These are phyloP conservation scores for Colletotrichum karsti DNA, from an alignment of 2,329 filamentous ascomycete genomes.

Conservation along the genomic window DNA sequence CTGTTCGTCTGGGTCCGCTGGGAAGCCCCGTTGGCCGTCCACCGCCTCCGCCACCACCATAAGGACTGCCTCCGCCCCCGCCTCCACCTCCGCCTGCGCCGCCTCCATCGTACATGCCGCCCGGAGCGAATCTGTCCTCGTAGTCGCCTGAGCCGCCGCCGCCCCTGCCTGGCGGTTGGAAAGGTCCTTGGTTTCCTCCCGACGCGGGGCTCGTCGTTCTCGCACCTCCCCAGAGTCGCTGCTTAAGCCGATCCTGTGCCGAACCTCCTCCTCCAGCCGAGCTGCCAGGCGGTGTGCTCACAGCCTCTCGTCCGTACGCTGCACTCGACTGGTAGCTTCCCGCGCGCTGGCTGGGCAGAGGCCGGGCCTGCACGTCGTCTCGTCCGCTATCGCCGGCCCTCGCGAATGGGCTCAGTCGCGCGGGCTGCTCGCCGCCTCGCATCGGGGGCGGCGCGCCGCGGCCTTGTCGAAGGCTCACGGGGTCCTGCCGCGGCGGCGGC, in stretches of 20 bases:
- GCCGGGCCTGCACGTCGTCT: constrained; percentile 57
- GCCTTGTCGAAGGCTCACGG: constrained; percentile 55
- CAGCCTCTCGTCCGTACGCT: constrained; percentile 36
- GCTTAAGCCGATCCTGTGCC: constrained; percentile 85
- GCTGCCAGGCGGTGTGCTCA: constrained; percentile 42
- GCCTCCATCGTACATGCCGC: constrained; percentile 51
- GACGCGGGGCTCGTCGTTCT: constrained; percentile 64
- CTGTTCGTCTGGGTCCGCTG: constrained; percentile 50
- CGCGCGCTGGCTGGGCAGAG: constrained; percentile 76
- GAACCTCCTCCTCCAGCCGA: constrained; percentile 51
- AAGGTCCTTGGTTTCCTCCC: constrained; percentile 48
- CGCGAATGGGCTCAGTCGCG: constrained; percentile 42
- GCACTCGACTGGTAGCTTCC: constrained; percentile 75
- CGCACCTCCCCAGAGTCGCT: constrained; percentile 74
- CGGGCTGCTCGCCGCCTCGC: constrained; percentile 32
- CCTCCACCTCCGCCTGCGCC: constrained; percentile 40
- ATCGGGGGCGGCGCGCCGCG: constrained; percentile 43
- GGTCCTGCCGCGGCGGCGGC: constrained; percentile 43
- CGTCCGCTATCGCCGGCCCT: constrained; percentile 35
- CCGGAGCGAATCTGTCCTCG: constrained; percentile 56
- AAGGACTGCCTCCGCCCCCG: constrained; percentile 45
- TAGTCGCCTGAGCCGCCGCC: constrained; percentile 43
- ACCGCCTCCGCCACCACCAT: constrained; percentile 47
- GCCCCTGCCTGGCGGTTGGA: constrained; percentile 52
- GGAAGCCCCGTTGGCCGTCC: constrained; percentile 53